Conservation (phyloP, 2,329 filamentous ascomycete species). For the Fusarium clavum region DNA sequence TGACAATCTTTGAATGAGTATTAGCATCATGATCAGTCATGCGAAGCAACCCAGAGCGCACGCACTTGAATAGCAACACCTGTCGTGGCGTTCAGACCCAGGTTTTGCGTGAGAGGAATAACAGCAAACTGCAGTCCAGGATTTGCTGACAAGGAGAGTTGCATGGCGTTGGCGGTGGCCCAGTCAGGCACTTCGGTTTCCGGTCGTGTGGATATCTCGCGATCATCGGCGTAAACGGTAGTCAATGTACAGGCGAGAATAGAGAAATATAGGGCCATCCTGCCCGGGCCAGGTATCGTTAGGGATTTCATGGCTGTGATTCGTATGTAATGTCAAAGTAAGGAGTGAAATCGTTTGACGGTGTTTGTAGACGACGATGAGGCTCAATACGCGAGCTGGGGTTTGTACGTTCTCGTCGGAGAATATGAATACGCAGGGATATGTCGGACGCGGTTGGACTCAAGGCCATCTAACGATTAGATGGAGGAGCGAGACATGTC, state of each 20-base stretch:
- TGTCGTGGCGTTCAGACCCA: slow-evolving; percentile 58
- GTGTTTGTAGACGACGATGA: slow-evolving; percentile 1
- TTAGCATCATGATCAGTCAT: slow-evolving; percentile 19
- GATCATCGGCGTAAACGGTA: slow-evolving; percentile 49
- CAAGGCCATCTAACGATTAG: slow-evolving; percentile 37
- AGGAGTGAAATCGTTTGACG: not conserved
- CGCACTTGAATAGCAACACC: slow-evolving; percentile 52
- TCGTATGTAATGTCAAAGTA: not conserved
- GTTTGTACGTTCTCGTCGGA: slow-evolving; percentile 20
- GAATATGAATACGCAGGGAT: slow-evolving; percentile 32
- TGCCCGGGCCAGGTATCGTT: slow-evolving; percentile 18
- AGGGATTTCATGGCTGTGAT: slow-evolving; percentile 26
- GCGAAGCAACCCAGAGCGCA: not conserved
- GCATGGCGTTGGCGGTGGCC: slow-evolving; percentile 56
- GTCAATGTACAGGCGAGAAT: slow-evolving; percentile 46
- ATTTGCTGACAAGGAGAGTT: slow-evolving; percentile 53
- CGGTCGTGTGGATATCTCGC: slow-evolving; percentile 50
- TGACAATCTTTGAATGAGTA: slow-evolving; percentile 52
- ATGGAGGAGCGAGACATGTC: slow-evolving; percentile 34
- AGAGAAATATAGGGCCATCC: slow-evolving; percentile 26
- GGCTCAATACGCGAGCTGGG: slow-evolving; percentile 13
- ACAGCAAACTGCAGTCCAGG: slow-evolving; percentile 55
- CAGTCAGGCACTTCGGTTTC: slow-evolving; percentile 53
- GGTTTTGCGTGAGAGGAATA: slow-evolving; percentile 57
- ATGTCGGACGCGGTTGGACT: slow-evolving; percentile 25